Base-by-base conservation (phyloP, 1,284 basidiomycete genomes). In the Rhodotorula sp. region DNA sequence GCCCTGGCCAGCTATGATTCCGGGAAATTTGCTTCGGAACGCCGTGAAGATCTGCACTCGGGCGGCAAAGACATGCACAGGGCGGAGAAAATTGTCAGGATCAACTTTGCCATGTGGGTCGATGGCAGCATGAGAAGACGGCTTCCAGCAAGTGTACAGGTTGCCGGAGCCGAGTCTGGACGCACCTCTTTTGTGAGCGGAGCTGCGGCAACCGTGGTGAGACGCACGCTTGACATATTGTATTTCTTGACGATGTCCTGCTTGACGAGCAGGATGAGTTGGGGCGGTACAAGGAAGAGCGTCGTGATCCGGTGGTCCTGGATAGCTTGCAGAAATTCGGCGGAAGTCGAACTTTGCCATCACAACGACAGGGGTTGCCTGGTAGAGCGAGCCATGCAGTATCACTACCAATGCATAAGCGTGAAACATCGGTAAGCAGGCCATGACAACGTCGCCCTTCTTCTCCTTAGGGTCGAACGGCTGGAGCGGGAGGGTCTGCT, bases 281-380 rank as follows among this genome's bases (percentile, higher is more conserved):
- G 63, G 2, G 73, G 73, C 6, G 80, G 79, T 0, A 81, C 80
- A 8, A 81, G 76, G 56, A 75, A 76, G 11, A 76, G 72, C 29
- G 77, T 69, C 10, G 85, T 87, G 74, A 90, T 87, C 51, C 83
- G 84, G 80, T 89, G 85, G 30, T 83, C 84, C 68, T 86, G 83
- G 66, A 92, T 87, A 76, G 87, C 89, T 32, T 86, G 82, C 56
- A 90, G 83, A 81, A 90, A 89, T 29, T 83, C n/a, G 83, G 29
- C 83, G 81, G 62, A 90, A 87, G 68, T 85, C 86, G 79, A 91
- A 92, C 76, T 85, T 89, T 3, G 88, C 86, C 15, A 90, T 80
- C 8, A 91, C 83, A 19, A 92, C 89, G n/a, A 90, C 60, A 0
- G 86, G 82, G 59, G 29, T 19, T 67, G 44, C 47, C 51, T 62